phyloP scores from a whole-genome alignment of 2,329 filamentous ascomycete species.

The Arthrobotrys sphaeroides region DNA sequence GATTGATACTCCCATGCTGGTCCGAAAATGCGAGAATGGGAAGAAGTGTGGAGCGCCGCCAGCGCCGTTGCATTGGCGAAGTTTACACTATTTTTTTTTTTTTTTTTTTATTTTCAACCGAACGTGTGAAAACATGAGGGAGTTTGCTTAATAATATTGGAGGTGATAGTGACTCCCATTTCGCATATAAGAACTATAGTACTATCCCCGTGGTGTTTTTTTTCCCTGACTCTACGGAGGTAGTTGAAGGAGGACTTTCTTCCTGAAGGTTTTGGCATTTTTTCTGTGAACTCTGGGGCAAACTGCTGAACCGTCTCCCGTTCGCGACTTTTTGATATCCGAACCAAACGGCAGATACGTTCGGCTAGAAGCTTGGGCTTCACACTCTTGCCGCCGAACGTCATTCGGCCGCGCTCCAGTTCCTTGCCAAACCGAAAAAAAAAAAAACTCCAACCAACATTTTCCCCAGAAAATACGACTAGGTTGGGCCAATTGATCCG shows the following conservation, averaged over 20 bases:
- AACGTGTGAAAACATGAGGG: conserved; percentile 21
- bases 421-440: background rate
- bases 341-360: conserved; percentile 43
- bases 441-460: background rate
- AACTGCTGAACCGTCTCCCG: background rate
- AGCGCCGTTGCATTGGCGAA: background rate
- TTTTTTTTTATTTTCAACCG: conserved; percentile 33
- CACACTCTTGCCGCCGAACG: conserved; percentile 30
- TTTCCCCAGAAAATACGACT: background rate
- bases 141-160: conserved; percentile 39
- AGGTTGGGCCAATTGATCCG: background rate
- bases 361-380: conserved; percentile 45
- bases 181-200: background rate
- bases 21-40: background rate
- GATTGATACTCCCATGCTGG: conserved; percentile 30
- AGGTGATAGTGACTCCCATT: conserved; percentile 1
- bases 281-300: conserved; percentile 22
- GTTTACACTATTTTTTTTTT: conserved; percentile 14
- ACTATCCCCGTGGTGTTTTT: background rate
- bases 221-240: background rate
- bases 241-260: background rate
- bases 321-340: conserved; percentile 24
- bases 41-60: conserved; percentile 8
- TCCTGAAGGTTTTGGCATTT: background rate
- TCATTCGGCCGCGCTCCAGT: conserved; percentile 16